Base-by-base conservation (phyloP, 768 basidiomycete species). In the Pulveroboletus sp. region DNA sequence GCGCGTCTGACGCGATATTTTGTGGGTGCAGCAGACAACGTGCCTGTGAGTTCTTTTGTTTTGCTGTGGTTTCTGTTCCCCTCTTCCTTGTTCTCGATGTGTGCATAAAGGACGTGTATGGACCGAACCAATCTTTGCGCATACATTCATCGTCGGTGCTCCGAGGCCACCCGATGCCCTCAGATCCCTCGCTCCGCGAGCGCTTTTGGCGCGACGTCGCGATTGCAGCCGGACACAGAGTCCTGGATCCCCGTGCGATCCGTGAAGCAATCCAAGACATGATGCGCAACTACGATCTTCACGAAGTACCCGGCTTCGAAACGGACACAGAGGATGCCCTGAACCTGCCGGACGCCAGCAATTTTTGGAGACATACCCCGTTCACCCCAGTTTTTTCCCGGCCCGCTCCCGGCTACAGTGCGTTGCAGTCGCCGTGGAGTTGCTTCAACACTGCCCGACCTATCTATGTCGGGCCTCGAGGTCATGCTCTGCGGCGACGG, bases 201-300 rank as follows among this genome's bases (percentile, higher is more conserved):
- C 61, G 56, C 30, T 64, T 61, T 27, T 64, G 63, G 63, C 55
- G 53, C 43, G 56, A 64, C 24, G 53, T 63, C 9, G 55, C 56
- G 10, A 44, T 44, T 5, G 59, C 37, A 10, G 36, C 41, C 11
- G 53, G 49, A 5, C 56, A 51, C 4, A 27, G 44, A 14, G 29
- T 31, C 22, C 7, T 49, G 17, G 59, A 57, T 30, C 58, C 61
- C 12, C 29, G 14, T 2, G 43, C 32, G 6, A 53, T 63, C 8
- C 55, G 39, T 39, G 56, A 63, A 23, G 59, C 63, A 8, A 19
- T 64, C 37, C 39, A 55, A 27, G 63, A 57, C 3, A 59, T 63
- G 55, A 51, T 53, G 51, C 58, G 49, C 53, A 61, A 63, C 40
- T 52, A 65, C 16, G 12, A 11, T 43, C 49, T 60, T 5, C 46